Base-by-base conservation (phyloP, 257 asterid species). In the Nicotiana tabacum region DNA sequence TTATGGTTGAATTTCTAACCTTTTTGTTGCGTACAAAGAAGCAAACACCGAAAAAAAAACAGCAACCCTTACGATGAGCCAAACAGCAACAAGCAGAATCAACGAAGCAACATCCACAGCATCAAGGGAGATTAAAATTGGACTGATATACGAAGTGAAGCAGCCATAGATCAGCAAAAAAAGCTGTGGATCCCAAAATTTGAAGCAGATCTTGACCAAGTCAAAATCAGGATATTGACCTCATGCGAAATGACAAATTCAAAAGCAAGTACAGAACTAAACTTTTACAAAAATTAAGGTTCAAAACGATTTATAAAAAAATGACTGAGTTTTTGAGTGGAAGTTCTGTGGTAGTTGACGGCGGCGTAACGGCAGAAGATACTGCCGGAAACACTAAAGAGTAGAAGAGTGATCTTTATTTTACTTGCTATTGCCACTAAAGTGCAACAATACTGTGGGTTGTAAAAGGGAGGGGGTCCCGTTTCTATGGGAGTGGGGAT, bases 151-250 rank as follows among this genome's bases (percentile, higher is more conserved):
- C n/a, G 82, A 87, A 60, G 39, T 81, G 43, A 39, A 39, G 9
- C 48, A 39, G 82, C 79, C 83, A 80, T 86, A 84, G 83, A 85
- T 78, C 80, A 61, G 58, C 7, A 81, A 65, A 83, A 3, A 88
- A 15, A 48, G 66, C 66, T 48, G 43, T 83, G 58, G 90, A 89
- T 86, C 88, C 88, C 46, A 66, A 83, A 84, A 78, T 79, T 77
- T 80, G 84, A 86, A 65, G 80, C 93, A 88, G 92, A 88, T 66
- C 58, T 81, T 39, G 48, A 39, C 48, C 83, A 30, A 81, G 24
- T 77, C 67, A 53, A 77, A 55, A 77, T 51, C 81, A 55, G 43
- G 80, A 72, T 24, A 80, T 32, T 80, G 43, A 27, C 16, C 77
- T 68, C 35, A 27, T 39, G n/a, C 7, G 46, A 80, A 64, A 80